Evolutionary conservation across 306 rosid genomes (phyloP).

Genomic region (Medicago arabica): DNA sequence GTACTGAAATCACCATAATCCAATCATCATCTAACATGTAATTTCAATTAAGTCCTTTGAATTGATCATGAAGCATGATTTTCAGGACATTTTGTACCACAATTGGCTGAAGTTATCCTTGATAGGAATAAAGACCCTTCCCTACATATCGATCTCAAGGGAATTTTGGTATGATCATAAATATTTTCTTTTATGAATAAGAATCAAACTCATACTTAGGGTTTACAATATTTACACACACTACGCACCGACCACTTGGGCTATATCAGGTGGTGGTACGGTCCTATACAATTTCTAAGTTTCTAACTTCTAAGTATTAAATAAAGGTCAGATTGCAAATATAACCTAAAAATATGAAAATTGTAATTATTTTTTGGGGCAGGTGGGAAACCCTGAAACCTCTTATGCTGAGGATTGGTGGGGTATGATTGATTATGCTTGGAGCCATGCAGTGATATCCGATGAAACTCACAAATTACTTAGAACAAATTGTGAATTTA

Average conservation of each 20-base stretch:
- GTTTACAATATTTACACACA: too few relatives aligned
- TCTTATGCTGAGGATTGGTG: slow-evolving; percentile 83
- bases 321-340: too few relatives aligned
- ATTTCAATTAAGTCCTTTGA: not conserved
- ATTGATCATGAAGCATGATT: not conserved
- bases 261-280: too few relatives aligned
- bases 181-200: too few relatives aligned
- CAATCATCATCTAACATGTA: too few relatives aligned
- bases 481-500: slow-evolving; percentile 66
- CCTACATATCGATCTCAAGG: slow-evolving; percentile 73
- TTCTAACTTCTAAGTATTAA: too few relatives aligned
- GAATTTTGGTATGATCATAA: slow-evolving; percentile 64
- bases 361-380: not conserved
- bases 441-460: slow-evolving; percentile 71
- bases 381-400: slow-evolving; percentile 93
- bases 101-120: slow-evolving; percentile 65
- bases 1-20: not conserved
- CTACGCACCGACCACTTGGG: not conserved
- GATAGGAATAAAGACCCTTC: slow-evolving; percentile 68
- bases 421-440: slow-evolving; percentile 90
- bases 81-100: slow-evolving; percentile 86
- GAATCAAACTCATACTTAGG: too few relatives aligned
- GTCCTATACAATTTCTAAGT: too few relatives aligned
- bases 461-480: slow-evolving; percentile 61
- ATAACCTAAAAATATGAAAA: too few relatives aligned